Base-by-base conservation (phyloP, 148 eudicot species). In the Persicaria tinctoria region DNA sequence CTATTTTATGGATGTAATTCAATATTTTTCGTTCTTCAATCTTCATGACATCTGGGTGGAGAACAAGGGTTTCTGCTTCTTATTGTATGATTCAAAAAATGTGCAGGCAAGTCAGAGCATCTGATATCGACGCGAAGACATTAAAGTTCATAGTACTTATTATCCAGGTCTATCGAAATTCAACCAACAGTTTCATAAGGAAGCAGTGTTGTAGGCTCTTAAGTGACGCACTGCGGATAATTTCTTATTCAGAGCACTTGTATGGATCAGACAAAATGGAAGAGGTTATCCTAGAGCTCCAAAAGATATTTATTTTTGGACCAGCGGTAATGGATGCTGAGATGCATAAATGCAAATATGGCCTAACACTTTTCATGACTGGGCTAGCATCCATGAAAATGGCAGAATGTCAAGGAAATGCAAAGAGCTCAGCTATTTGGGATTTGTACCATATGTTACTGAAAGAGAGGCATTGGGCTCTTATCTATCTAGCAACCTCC, bases 391-490 rank as follows among this genome's bases (percentile, higher is more conserved):
- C 84, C 73, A 74, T 86, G 77, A 82, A 90, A 80, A 80, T 92
- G 75, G 80, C 73, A 70, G 97, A 86, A 77, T 55, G 63, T 76
- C 90, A 91, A 2, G 80, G 76, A 66, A 78, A 78, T 77, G 71
- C 74, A 23, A 90, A 83, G 80, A 82, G 82, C 82, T 79, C 81
- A 66, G 89, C 93, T 75, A 80, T 84, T 46, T 84, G 88, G 86
- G 89, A 87, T 50, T 76, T 94, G 70, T 94, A 82, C 79, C 96
- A 90, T 85, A 82, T 92, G 92, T 71, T 94, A 79, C 78, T 94
- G 14, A 83, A 84, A 76, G 98, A 94, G 81, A 85, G 85, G 56
- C 92, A 94, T 72, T 94, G 98, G 98, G 98, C 97, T 56, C 83
- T 92, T 48, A 87, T 81, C 78, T 92, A 92, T 81, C 82, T 91